phyloP scores from a whole-genome alignment of 1,284 basidiomycete species.

The Stygiomarasmius scandens region DNA sequence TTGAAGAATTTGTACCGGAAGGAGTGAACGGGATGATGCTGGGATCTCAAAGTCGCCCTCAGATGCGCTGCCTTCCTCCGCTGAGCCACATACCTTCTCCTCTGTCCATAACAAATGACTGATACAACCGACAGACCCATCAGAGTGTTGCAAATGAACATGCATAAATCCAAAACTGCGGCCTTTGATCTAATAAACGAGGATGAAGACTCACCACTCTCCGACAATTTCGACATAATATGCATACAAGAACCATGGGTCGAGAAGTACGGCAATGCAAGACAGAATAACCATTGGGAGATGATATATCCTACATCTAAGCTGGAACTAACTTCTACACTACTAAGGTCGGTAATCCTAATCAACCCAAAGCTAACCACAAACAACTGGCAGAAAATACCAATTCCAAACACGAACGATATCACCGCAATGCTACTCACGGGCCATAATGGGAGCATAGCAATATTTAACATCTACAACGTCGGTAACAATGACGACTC shows the following conservation, averaged over 20 bases:
- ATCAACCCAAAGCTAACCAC: conserved; percentile 25
- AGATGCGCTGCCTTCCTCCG: no score
- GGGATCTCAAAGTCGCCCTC: no score
- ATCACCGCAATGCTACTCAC: conserved; percentile 25
- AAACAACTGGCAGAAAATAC: conserved; percentile 26
- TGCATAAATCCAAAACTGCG: conserved; percentile 18
- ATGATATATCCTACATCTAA: conserved; percentile 20
- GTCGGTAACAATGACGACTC: conserved; percentile 18
- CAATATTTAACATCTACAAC: conserved; percentile 33
- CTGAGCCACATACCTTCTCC: no score
- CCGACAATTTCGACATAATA: conserved; percentile 25
- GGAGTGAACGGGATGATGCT: no score
- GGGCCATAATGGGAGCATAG: conserved; percentile 7
- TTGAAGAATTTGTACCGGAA: no score
- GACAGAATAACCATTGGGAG: conserved; percentile 14
- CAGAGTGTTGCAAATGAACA: conserved; percentile 21
- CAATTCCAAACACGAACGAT: conserved; percentile 22
- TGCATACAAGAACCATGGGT: conserved; percentile 33
- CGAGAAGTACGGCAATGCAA: conserved; percentile 18
- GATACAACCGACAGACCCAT: no score
- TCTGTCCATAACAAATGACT: no score
- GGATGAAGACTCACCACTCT: background rate
- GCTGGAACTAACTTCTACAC: background rate
- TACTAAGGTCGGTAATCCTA: conserved; percentile 24
- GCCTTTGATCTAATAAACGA: conserved; percentile 12